Percentiles rank a stretch among this genome's conserved stretches.
Evolutionary conservation across 805 yeast genomes (phyloP).

Genomic region (Kuraishia piskuri): DNA sequence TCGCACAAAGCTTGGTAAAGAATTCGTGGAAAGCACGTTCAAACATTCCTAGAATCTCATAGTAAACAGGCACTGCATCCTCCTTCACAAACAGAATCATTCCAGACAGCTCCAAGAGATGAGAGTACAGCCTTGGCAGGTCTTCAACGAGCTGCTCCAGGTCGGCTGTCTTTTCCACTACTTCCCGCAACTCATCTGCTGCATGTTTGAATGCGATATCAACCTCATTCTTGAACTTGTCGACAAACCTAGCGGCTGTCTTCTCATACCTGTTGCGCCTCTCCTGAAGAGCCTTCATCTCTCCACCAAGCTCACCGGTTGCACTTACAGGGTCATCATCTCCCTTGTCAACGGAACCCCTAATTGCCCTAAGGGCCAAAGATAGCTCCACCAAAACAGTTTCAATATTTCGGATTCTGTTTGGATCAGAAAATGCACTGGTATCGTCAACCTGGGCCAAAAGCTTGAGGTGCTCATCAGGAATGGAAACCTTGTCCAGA

Average conservation of each 20-base stretch:
- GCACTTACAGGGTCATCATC: slow-evolving; percentile 39
- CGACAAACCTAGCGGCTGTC: slow-evolving; percentile 41
- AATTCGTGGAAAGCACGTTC: slow-evolving; percentile 20
- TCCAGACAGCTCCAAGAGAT: slow-evolving; percentile 37
- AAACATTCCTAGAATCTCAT: slow-evolving; percentile 30
- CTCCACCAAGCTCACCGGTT: slow-evolving; percentile 38
- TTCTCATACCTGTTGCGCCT: slow-evolving; percentile 52
- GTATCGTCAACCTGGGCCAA: slow-evolving; percentile 39
- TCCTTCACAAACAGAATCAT: slow-evolving; percentile 51
- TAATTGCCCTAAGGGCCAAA: slow-evolving; percentile 57
- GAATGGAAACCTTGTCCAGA: slow-evolving; percentile 61
- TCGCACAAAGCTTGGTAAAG: slow-evolving; percentile 17
- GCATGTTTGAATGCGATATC: slow-evolving; percentile 13
- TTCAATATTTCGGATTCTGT: slow-evolving; percentile 42
- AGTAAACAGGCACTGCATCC: slow-evolving; percentile 38
- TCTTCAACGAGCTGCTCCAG: slow-evolving; percentile 7
- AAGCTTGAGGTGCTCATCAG: slow-evolving; percentile 39
- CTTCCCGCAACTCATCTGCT: slow-evolving; percentile 14
- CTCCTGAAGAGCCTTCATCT: slow-evolving; percentile 67
- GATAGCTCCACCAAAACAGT: slow-evolving; percentile 43
- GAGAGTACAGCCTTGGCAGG: slow-evolving; percentile 22
- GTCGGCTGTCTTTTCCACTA: slow-evolving; percentile 6
- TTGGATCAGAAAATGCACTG: slow-evolving; percentile 29
- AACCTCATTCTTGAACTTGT: slow-evolving; percentile 27
- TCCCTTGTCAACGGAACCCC: slow-evolving; percentile 31